Conservation (phyloP, 495 filamentous ascomycete genomes). For the Astrocystis sublimbata region DNA sequence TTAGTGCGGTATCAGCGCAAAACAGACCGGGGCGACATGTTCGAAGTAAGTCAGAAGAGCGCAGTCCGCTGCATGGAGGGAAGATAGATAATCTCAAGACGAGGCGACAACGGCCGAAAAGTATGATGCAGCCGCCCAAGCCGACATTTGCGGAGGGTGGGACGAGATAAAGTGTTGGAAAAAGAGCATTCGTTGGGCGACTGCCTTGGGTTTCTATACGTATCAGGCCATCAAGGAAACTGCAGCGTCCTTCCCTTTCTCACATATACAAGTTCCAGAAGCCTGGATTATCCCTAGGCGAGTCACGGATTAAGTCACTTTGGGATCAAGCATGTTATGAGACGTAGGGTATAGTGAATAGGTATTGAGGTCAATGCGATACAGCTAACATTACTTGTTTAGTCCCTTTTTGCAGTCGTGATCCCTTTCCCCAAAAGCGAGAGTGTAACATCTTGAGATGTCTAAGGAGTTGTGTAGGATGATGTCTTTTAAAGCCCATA, state of each 20-base stretch:
- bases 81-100: not conserved
- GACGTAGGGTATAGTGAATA: not conserved
- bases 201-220: not conserved
- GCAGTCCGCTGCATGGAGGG: not conserved
- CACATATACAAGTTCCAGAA: too few species aligned
- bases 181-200: not conserved
- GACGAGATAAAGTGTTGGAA: not conserved
- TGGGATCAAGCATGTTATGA: not conserved
- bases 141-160: not conserved
- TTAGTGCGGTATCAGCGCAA: conserved; percentile 19
- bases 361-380: not conserved
- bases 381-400: not conserved
- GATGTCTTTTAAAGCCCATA: not conserved
- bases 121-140: conserved; percentile 11
- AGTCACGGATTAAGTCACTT: too few species aligned
- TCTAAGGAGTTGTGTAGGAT: not conserved
- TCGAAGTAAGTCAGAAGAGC: conserved; percentile 23
- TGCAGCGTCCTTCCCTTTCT: too few species aligned
- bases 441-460: not conserved
- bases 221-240: too few species aligned
- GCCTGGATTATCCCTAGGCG: too few species aligned
- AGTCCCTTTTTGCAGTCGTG: not conserved
- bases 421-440: not conserved
- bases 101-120: conserved; percentile 14
- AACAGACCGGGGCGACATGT: conserved; percentile 11